Conservation (phyloP, 2,329 filamentous ascomycete genomes). For the Botryotinia globosa region DNA sequence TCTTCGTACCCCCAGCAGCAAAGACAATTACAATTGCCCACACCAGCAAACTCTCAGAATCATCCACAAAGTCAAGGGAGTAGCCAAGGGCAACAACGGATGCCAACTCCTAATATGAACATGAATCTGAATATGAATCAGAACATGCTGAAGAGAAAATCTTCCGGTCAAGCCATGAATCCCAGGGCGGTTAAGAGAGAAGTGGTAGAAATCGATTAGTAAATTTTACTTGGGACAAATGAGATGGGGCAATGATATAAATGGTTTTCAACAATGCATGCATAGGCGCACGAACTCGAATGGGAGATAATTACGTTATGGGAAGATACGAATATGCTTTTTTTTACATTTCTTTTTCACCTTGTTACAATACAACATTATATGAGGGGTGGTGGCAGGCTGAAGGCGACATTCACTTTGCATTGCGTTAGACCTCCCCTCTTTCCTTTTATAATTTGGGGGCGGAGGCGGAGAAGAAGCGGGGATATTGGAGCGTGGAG, state of each 20-base stretch:
- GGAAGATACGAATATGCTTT: constrained; percentile 10
- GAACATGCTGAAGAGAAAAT: constrained; percentile 27
- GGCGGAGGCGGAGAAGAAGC: not conserved
- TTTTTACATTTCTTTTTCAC: not conserved
- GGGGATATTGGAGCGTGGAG: not conserved
- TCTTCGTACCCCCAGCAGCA: not conserved
- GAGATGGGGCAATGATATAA: constrained; percentile 5
- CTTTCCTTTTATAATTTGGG: not conserved
- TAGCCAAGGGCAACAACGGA: constrained; percentile 18
- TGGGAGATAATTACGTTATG: constrained; percentile 15
- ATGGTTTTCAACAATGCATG: constrained; percentile 16
- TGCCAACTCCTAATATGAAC: constrained; percentile 21
- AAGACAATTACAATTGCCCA: constrained; percentile 21
- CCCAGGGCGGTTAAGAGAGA: constrained; percentile 24
- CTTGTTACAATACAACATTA: constrained; percentile 17
- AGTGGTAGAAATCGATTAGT: constrained; percentile 34
- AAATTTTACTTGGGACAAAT: not conserved
- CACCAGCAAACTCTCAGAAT: constrained; percentile 24
- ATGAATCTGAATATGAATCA: constrained; percentile 17
- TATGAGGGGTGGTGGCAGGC: constrained; percentile 7
- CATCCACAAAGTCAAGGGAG: constrained; percentile 23
- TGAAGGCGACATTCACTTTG: constrained; percentile 3
- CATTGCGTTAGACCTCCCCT: not conserved
- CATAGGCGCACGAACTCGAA: constrained; percentile 14
- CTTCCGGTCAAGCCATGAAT: constrained; percentile 27